Percentiles rank a stretch among this genome's conserved stretches.
Evolutionary conservation across 495 filamentous ascomycete species (phyloP).

Genomic region (Penicillium bovifimosum): DNA sequence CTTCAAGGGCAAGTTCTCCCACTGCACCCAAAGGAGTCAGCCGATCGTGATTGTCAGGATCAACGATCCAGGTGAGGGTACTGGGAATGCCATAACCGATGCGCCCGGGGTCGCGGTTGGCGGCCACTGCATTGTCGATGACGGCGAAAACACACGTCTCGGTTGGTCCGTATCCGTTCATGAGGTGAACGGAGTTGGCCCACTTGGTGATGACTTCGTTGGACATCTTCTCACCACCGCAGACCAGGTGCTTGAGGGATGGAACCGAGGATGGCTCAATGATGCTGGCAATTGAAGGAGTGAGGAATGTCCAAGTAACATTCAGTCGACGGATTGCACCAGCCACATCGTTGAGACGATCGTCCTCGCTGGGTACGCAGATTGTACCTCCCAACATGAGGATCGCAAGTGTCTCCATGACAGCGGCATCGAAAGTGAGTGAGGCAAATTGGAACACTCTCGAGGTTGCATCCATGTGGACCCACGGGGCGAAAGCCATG

Average conservation of each 20-base stretch:
- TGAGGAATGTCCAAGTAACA: constrained; percentile 49
- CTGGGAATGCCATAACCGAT: constrained; percentile 46
- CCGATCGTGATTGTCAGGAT: constrained; percentile 42
- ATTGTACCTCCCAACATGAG: constrained; percentile 53
- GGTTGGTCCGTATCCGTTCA: constrained; percentile 58
- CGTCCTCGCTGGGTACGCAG: constrained; percentile 56
- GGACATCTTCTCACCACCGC: constrained; percentile 45
- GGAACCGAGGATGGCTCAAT: constrained; percentile 44
- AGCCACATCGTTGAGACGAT: constrained; percentile 46
- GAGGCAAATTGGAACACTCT: constrained; percentile 52
- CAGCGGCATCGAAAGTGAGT: constrained; percentile 49
- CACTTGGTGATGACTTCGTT: constrained; percentile 50
- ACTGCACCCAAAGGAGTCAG: constrained; percentile 48
- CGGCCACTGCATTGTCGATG: constrained; percentile 29
- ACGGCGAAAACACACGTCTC: constrained; percentile 44
- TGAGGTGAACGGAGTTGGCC: constrained; percentile 42
- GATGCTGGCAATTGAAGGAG: constrained; percentile 48
- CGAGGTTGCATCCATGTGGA: constrained; percentile 31
- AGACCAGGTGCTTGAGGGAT: constrained; percentile 37
- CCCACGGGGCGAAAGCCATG: constrained; percentile 36
- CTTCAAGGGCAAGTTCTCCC: constrained; percentile 50
- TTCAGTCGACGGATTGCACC: constrained; percentile 44
- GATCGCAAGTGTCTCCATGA: constrained; percentile 47
- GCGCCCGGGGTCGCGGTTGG: constrained; percentile 33
- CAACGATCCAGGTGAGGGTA: constrained; percentile 51